Evolutionary conservation across 1,284 basidiomycete species (phyloP).

Genomic region (Mycosarcoma mackinlayi): DNA sequence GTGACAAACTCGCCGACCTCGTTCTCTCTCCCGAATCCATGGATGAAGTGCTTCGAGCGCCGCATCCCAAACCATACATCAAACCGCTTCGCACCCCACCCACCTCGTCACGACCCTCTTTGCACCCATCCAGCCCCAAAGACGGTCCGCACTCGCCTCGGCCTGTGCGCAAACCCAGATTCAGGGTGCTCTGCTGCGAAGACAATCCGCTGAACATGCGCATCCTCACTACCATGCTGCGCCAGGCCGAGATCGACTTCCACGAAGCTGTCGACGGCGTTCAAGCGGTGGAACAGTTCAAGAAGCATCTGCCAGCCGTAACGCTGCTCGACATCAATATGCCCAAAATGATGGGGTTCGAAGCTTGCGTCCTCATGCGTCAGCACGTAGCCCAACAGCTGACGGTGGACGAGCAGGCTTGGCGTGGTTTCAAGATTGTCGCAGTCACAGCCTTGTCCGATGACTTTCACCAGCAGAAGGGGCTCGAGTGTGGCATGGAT

Average conservation of each 20-base stretch:
- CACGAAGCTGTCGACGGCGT: slow-evolving; percentile 50
- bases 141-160: background rate
- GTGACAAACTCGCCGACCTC: slow-evolving; percentile 39
- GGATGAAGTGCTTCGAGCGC: slow-evolving; percentile 46
- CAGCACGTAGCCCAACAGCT: slow-evolving; percentile 11
- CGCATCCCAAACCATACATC: slow-evolving; percentile 27
- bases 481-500: slow-evolving; percentile 52
- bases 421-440: slow-evolving; percentile 36
- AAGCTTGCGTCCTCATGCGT: slow-evolving; percentile 51
- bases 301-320: slow-evolving; percentile 39
- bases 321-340: slow-evolving; percentile 61
- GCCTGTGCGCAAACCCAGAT: slow-evolving; percentile 14
- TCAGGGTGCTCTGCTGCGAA: slow-evolving; percentile 56
- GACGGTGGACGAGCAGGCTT: background rate
- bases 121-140: background rate
- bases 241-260: slow-evolving; percentile 36
- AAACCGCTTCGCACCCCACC: slow-evolving; percentile 11
- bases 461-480: slow-evolving; percentile 32
- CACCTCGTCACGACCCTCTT: background rate
- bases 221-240: slow-evolving; percentile 50
- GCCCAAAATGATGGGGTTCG: slow-evolving; percentile 58
- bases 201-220: slow-evolving; percentile 60
- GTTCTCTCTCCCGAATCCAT: slow-evolving; percentile 29
- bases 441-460: slow-evolving; percentile 53
- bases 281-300: slow-evolving; percentile 53